These are phyloP conservation scores for Pythium rishiriense DNA, from an alignment of 352 stramenopile genomes.

Conservation along the genomic window DNA sequence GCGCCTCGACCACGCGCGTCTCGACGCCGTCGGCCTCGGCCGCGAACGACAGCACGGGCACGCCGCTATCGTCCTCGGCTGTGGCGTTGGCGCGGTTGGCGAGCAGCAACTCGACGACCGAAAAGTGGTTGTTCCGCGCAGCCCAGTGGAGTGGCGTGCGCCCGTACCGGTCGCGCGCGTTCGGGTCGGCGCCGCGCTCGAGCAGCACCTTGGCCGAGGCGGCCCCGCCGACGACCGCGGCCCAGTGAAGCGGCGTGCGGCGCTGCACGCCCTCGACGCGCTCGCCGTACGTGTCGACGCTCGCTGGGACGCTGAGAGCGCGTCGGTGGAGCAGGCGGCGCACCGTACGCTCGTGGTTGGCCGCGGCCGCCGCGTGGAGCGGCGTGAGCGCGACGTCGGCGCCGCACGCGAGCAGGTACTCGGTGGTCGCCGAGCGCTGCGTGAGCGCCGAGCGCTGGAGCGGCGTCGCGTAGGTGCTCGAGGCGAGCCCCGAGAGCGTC, in stretches of 20 bases:
- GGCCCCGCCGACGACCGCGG: slow-evolving; percentile 54
- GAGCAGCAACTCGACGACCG: slow-evolving; percentile 56
- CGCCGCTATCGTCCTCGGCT: slow-evolving; percentile 42
- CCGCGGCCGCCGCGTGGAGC: slow-evolving; percentile 67
- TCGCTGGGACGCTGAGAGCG: slow-evolving; percentile 14
- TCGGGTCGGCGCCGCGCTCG: slow-evolving; percentile 44
- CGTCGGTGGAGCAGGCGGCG: slow-evolving; percentile 40
- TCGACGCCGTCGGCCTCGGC: slow-evolving; percentile 62
- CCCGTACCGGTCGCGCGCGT: slow-evolving; percentile 57
- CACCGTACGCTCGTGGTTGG: slow-evolving; percentile 44
- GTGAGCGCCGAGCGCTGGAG: slow-evolving; percentile 72
- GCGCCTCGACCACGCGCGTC: slow-evolving; percentile 39
- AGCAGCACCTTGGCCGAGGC: slow-evolving; percentile 43
- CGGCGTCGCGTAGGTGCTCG: slow-evolving; percentile 47
- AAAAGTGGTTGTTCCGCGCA: slow-evolving; percentile 59
- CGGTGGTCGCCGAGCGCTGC: slow-evolving; percentile 53
- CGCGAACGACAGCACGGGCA: slow-evolving; percentile 64
- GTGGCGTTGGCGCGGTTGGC: slow-evolving; percentile 43
- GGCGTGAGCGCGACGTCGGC: slow-evolving; percentile 77
- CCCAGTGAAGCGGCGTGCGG: slow-evolving; percentile 75
- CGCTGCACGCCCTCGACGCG: slow-evolving; percentile 57
- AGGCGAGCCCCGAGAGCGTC: slow-evolving; percentile 36
- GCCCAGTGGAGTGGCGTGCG: slow-evolving; percentile 80
- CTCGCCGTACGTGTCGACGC: slow-evolving; percentile 60
- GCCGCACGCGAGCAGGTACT: slow-evolving; percentile 65